Evolutionary conservation across 768 basidiomycete genomes (phyloP).

Genomic region (Mycena indigotica): DNA sequence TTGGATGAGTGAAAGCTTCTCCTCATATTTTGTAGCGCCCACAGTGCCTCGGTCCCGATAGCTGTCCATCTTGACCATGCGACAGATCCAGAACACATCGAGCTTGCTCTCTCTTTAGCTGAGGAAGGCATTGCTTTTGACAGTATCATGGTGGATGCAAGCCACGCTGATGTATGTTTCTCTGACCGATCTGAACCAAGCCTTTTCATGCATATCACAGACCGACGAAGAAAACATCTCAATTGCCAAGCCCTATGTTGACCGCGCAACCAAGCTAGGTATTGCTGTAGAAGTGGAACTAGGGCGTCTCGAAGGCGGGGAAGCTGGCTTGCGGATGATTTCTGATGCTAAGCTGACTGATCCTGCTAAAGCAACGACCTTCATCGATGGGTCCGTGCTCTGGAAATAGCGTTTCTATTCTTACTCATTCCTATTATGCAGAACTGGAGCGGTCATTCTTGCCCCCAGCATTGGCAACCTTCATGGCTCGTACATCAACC

Average conservation of each 20-base stretch:
- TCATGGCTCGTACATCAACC: slow-evolving; percentile 47
- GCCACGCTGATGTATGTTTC: slow-evolving; percentile 44
- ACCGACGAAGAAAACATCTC: slow-evolving; percentile 51
- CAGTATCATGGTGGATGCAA: slow-evolving; percentile 54
- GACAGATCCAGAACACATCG: slow-evolving; percentile 47
- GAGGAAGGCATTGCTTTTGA: slow-evolving; percentile 50
- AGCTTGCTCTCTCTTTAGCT: slow-evolving; percentile 46
- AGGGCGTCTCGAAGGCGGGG: slow-evolving; percentile 50
- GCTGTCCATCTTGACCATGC: slow-evolving; percentile 53
- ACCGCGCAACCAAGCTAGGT: slow-evolving; percentile 42
- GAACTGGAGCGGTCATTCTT: slow-evolving; percentile 47
- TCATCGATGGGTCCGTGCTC: slow-evolving; percentile 39
- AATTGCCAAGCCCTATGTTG: slow-evolving; percentile 46
- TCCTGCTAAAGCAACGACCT: slow-evolving; percentile 42
- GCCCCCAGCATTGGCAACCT: slow-evolving; percentile 53
- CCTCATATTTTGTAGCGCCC: slow-evolving; percentile 33
- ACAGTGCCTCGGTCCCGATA: slow-evolving; percentile 49
- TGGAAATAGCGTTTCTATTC: not conserved
- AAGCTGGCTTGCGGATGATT: slow-evolving; percentile 50
- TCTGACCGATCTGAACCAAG: not conserved
- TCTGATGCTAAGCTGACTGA: slow-evolving; percentile 51
- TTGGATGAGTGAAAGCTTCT: not conserved
- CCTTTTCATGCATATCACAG: slow-evolving; percentile 24
- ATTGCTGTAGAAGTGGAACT: slow-evolving; percentile 51
- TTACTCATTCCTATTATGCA: slow-evolving; percentile 16